Evolutionary conservation across 208 protist species (phyloP).

Genomic region (Leptomonas pyrrhocoris): DNA sequence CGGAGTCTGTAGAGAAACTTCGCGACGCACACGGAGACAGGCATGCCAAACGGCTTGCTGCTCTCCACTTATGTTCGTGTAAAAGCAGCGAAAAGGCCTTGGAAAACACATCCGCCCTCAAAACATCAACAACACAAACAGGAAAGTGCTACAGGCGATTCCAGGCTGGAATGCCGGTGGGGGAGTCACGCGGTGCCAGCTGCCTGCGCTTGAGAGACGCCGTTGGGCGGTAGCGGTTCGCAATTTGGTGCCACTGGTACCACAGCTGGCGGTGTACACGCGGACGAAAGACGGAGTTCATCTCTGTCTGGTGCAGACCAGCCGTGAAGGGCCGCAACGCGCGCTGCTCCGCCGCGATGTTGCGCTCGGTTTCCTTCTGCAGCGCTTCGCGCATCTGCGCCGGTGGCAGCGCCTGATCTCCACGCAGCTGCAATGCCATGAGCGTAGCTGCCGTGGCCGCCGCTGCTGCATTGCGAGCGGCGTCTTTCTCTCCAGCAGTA

Average conservation of each 20-base stretch:
- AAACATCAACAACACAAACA: no score
- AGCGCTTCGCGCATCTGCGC: constrained; percentile 45
- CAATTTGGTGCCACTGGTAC: constrained; percentile 91
- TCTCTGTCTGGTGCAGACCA: constrained; percentile 75
- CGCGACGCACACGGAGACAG: not conserved
- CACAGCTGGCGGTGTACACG: constrained; percentile 89
- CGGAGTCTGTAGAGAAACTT: not conserved
- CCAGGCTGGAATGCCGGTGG: constrained; percentile 90
- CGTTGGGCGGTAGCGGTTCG: constrained; percentile 87
- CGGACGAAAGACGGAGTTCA: constrained; percentile 85
- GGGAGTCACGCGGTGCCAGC: constrained; percentile 85
- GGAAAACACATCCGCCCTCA: no score
- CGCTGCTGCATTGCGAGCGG: constrained; percentile 14
- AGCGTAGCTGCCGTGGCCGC: constrained; percentile 43
- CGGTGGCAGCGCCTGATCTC: constrained; percentile 66
- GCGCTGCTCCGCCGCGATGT: constrained; percentile 51
- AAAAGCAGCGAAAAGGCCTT: no score
- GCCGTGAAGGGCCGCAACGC: constrained; percentile 75
- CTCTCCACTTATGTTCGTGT: no score
- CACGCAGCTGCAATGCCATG: constrained; percentile 71
- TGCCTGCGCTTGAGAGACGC: constrained; percentile 79
- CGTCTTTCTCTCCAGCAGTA: not conserved
- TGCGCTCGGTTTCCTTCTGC: constrained; percentile 52
- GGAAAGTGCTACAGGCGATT: constrained; percentile 76
- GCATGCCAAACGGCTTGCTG: not conserved